Percentiles rank a stretch among this genome's conserved stretches.
Evolutionary conservation across 2,329 filamentous ascomycete genomes (phyloP).

Genomic region (Epicoccum nigrum): DNA sequence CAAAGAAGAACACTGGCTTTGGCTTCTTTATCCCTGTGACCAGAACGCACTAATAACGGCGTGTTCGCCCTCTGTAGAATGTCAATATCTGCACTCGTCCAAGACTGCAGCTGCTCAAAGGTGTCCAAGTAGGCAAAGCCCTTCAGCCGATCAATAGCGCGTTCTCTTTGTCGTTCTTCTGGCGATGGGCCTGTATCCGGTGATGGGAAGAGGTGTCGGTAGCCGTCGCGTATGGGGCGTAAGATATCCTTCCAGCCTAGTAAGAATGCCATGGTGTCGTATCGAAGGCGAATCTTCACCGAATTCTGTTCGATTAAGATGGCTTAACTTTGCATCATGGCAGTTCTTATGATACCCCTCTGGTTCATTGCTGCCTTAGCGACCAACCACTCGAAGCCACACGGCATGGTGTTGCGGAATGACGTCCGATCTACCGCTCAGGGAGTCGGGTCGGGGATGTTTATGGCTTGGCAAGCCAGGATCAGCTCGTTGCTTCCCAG

Average conservation of each 20-base stretch:
- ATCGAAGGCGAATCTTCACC: background rate
- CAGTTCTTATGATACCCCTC: too few species aligned
- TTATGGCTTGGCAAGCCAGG: constrained; percentile 34
- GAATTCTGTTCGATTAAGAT: too few species aligned
- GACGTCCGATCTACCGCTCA: constrained; percentile 28
- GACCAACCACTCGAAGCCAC: too few species aligned
- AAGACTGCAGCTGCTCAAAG: constrained; percentile 47
- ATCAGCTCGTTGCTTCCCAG: constrained; percentile 26
- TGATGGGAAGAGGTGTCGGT: constrained; percentile 45
- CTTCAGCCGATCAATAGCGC: constrained; percentile 39
- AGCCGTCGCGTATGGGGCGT: constrained; percentile 48
- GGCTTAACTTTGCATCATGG: too few species aligned
- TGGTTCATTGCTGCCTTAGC: too few species aligned
- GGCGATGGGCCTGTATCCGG: constrained; percentile 45
- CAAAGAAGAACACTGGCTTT: constrained; percentile 44
- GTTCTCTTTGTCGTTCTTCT: constrained; percentile 39
- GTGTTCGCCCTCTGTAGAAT: constrained; percentile 49
- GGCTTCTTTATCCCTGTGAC: background rate
- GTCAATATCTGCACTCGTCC: constrained; percentile 41
- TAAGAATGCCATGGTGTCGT: constrained; percentile 26
- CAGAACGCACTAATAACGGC: constrained; percentile 38
- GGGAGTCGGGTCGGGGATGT: constrained; percentile 21
- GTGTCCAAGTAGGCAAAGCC: constrained; percentile 52
- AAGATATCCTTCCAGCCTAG: constrained; percentile 49
- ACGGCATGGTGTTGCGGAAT: constrained; percentile 17